These are phyloP conservation scores for Euclidium syriacum DNA, from an alignment of 345 rosid genomes.

Conservation along the genomic window DNA sequence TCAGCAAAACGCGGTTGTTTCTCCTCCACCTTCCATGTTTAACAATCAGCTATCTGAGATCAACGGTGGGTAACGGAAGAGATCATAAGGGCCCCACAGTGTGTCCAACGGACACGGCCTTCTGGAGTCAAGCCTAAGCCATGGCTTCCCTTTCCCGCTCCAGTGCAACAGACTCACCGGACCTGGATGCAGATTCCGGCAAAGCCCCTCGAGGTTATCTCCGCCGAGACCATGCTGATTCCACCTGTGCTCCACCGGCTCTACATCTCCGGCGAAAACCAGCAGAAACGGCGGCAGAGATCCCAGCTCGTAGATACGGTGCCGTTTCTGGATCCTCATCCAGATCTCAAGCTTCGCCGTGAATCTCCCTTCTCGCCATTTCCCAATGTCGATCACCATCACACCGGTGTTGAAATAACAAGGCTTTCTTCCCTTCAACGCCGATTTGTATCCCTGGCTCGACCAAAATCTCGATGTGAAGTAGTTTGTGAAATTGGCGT, in stretches of 20 bases:
- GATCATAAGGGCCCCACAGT: constrained; percentile 69
- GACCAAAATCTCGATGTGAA: constrained; percentile 75
- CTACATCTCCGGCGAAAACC: constrained; percentile 78
- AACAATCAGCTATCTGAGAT: constrained; percentile 46
- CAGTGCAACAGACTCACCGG: constrained; percentile 83
- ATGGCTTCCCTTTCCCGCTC: constrained; percentile 92
- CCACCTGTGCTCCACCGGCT: constrained; percentile 83
- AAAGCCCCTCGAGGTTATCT: constrained; percentile 68
- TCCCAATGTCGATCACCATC: constrained; percentile 77
- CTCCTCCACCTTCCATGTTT: constrained; percentile 12
- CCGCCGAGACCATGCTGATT: constrained; percentile 92
- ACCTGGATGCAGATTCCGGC: constrained; percentile 71
- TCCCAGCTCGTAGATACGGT: constrained; percentile 77
- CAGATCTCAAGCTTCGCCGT: constrained; percentile 62
- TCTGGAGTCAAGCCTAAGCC: constrained; percentile 67
- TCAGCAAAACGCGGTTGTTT: constrained; percentile 8
- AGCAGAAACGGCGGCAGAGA: constrained; percentile 81
- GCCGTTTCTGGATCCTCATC: constrained; percentile 69
- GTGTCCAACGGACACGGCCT: constrained; percentile 57
- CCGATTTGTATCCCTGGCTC: constrained; percentile 36
- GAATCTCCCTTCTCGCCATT: constrained; percentile 65
- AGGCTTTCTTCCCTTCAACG: constrained; percentile 43
- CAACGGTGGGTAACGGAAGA: constrained; percentile 45
- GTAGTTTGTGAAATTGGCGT: constrained; percentile 70
- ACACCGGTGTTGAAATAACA: constrained; percentile 94